A percentile compares a stretch with the other conserved stretches of the same genome.
phyloP scores from a whole-genome alignment of 2,329 filamentous ascomycete species.

The Fusarium udum region DNA sequence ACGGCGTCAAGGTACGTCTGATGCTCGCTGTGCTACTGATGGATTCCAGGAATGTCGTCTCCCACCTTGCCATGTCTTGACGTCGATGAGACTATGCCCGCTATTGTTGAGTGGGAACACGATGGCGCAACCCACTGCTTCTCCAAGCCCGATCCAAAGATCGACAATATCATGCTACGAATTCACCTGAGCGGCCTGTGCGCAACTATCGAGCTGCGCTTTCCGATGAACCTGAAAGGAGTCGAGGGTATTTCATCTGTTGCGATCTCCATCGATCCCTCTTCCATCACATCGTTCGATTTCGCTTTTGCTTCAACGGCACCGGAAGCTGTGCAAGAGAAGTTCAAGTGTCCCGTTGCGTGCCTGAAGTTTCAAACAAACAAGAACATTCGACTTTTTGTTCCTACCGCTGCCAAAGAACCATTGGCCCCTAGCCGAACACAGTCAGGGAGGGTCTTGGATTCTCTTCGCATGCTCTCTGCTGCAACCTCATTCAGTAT shows the following conservation, averaged over 20 bases:
- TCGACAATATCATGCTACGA: not conserved
- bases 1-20: not conserved
- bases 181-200: not conserved
- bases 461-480: conserved; percentile 16
- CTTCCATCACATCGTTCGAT: conserved; percentile 20
- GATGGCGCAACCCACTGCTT: conserved; percentile 2
- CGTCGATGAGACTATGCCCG: conserved; percentile 1
- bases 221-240: conserved; percentile 23
- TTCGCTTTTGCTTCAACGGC: not conserved
- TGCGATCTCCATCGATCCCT: conserved; percentile 1
- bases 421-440: conserved; percentile 15
- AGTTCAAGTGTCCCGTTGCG: not conserved
- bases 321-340: conserved; percentile 3
- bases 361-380: not conserved
- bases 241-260: conserved; percentile 1
- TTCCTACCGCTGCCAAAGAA: not conserved
- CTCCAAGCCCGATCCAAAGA: conserved; percentile 18
- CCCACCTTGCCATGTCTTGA: conserved; percentile 13
- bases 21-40: not conserved
- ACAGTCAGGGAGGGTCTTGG: conserved; percentile 22
- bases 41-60: conserved; percentile 4
- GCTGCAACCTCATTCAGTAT: conserved; percentile 4
- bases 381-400: not conserved
- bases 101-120: conserved; percentile 14
- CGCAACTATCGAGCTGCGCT: not conserved